Evolutionary conservation across 1,139 yeast species (phyloP).

Genomic region (Hanseniaspora gamundiae): DNA sequence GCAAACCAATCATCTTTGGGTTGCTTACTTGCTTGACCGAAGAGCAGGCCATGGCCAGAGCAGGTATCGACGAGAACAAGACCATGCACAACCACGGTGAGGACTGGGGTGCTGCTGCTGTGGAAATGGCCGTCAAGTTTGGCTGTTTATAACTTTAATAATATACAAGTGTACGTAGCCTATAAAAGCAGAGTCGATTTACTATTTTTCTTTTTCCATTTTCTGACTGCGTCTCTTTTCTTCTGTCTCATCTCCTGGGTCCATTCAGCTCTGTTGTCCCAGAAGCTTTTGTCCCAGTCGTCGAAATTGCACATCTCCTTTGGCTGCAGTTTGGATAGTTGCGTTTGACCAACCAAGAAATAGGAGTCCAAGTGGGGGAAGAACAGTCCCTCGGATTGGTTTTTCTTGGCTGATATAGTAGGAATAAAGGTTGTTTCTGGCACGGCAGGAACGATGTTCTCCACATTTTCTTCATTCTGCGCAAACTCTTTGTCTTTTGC

Average conservation of each 20-base stretch:
- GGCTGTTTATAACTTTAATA: constrained; percentile 9
- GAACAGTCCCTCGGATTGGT: constrained; percentile 45
- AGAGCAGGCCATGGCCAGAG: constrained; percentile 86
- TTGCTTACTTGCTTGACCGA: constrained; percentile 87
- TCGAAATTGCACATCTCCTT: constrained; percentile 29
- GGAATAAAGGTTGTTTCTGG: neutral
- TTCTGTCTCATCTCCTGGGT: constrained; percentile 65
- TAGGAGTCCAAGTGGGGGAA: constrained; percentile 81
- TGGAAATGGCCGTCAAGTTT: constrained; percentile 71
- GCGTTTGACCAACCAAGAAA: constrained; percentile 73
- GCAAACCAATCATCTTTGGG: constrained; percentile 83
- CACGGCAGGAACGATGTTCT: constrained; percentile 6
- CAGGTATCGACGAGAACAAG: constrained; percentile 63
- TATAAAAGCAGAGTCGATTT: constrained; percentile 8
- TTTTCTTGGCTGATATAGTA: constrained; percentile 11
- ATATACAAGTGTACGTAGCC: constrained; percentile 2
- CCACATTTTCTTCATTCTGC: constrained; percentile 4
- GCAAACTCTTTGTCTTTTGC: constrained; percentile 14
- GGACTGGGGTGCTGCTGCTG: constrained; percentile 99
- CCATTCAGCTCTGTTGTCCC: constrained; percentile 73
- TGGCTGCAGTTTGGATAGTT: constrained; percentile 43
- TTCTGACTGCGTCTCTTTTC: constrained; percentile 60
- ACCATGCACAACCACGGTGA: constrained; percentile 88
- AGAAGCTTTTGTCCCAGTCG: constrained; percentile 67
- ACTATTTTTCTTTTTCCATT: constrained; percentile 35